A percentile compares a stretch with the other conserved stretches of the same genome.
Conservation (phyloP, 331 rosid species). For the Malus hybrid region DNA sequence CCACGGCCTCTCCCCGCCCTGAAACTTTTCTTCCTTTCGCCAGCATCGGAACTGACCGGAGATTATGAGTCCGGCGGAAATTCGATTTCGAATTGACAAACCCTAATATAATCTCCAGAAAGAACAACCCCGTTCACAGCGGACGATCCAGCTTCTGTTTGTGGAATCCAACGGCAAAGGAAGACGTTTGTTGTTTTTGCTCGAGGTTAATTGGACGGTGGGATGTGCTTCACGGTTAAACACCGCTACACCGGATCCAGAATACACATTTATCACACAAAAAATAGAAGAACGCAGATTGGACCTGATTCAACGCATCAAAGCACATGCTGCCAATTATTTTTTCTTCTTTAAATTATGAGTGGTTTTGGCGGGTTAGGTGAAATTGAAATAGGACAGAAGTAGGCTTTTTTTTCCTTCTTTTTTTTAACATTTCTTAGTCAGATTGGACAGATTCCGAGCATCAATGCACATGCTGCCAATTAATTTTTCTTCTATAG, state of each 20-base stretch:
- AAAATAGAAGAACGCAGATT: no score
- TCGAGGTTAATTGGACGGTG: neutral
- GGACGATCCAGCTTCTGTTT: neutral
- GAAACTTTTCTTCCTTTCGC: constrained; percentile 64
- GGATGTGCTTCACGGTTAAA: neutral
- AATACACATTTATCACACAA: no score
- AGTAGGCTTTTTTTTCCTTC: no score
- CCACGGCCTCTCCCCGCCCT: constrained; percentile 63
- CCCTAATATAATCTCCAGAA: neutral
- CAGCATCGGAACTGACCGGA: constrained; percentile 26
- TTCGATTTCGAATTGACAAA: neutral
- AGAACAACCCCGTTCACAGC: neutral
- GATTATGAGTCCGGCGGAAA: neutral
- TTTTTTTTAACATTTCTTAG: no score
- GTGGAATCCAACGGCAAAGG: neutral
- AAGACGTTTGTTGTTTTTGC: neutral
- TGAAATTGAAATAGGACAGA: no score
- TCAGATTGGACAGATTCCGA: no score
- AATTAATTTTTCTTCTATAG: no score
- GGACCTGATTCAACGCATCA: no score
- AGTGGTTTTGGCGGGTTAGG: no score
- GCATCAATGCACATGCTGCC: no score
- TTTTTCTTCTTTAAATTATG: no score
- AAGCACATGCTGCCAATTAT: no score
- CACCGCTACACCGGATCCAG: neutral